Conservation (phyloP, 352 stramenopile genomes). For the Salisapilia sapeloensis region DNA sequence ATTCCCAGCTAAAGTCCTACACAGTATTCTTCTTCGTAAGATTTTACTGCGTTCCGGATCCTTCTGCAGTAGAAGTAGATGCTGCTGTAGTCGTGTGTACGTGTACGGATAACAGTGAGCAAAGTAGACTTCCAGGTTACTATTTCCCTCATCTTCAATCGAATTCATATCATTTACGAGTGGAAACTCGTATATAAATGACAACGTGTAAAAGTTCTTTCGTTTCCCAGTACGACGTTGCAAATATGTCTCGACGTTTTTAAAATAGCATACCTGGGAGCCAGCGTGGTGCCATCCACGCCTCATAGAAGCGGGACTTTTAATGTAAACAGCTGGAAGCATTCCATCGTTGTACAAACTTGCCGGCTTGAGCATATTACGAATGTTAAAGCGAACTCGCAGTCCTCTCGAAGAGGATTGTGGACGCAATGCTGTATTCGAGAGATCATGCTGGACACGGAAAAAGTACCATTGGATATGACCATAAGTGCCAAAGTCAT, state of each 20-base stretch:
- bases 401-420: constrained; percentile 6
- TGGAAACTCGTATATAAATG: constrained; percentile 56
- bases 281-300: constrained; percentile 60
- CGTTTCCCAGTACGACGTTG: constrained; percentile 24
- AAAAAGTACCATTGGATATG: constrained; percentile 88
- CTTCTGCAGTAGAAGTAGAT: constrained; percentile 31
- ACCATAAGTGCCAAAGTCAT: constrained; percentile 45
- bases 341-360: constrained; percentile 82
- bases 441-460: too few species aligned
- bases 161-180: not conserved
- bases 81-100: constrained; percentile 51
- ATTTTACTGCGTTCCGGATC: constrained; percentile 21
- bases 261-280: constrained; percentile 71
- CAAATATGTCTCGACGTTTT: constrained; percentile 51
- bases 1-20: constrained; percentile 72
- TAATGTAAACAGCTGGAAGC: constrained; percentile 54
- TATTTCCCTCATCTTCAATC: constrained; percentile 9
- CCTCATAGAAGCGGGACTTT: constrained; percentile 3
- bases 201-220: constrained; percentile 50
- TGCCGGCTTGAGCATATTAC: constrained; percentile 74
- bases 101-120: constrained; percentile 78
- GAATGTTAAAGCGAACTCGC: constrained; percentile 66
- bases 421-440: too few species aligned
- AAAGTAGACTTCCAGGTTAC: constrained; percentile 44
- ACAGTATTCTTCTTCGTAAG: constrained; percentile 47